A percentile compares a stretch with the other conserved stretches of the same genome.
Evolutionary conservation across 441 rosid species (phyloP).

Genomic region (Iberis amara): DNA sequence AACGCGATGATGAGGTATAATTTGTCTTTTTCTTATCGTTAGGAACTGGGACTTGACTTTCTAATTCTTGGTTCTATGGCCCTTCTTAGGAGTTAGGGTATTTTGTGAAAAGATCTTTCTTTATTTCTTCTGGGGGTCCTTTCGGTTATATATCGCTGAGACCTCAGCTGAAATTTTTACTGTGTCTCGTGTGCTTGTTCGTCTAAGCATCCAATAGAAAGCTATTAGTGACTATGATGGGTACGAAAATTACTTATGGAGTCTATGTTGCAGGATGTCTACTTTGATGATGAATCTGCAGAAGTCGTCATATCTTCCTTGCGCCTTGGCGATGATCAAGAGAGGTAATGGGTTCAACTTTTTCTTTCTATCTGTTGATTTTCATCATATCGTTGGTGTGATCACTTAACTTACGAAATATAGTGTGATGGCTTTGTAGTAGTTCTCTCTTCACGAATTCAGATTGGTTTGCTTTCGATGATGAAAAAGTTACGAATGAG

Average conservation of each 20-base stretch:
- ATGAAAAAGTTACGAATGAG: slow-evolving; percentile 56
- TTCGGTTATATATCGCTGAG: background rate
- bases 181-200: too few relatives aligned
- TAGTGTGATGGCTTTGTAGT: too few relatives aligned
- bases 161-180: too few relatives aligned
- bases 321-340: slow-evolving; percentile 88
- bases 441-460: slow-evolving; percentile 79
- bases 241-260: slow-evolving; percentile 28
- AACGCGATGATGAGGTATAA: slow-evolving; percentile 91
- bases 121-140: background rate
- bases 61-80: slow-evolving; percentile 6
- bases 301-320: slow-evolving; percentile 96
- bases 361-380: slow-evolving; percentile 9
- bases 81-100: slow-evolving; percentile 4
- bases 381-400: slow-evolving; percentile 2
- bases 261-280: slow-evolving; percentile 68
- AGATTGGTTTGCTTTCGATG: slow-evolving; percentile 91
- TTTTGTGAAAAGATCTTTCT: slow-evolving; percentile 2
- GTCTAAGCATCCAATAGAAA: background rate
- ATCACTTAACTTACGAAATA: too few relatives aligned
- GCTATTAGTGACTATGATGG: slow-evolving; percentile 13
- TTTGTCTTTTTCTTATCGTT: slow-evolving; percentile 16
- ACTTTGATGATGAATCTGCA: slow-evolving; percentile 98
- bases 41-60: slow-evolving; percentile 10
- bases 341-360: slow-evolving; percentile 44